Evolutionary conservation across 75 land plant species (phyloP), one percentile per base, ranked within the genome.

Genomic region (Cupressus sempervirens): DNA sequence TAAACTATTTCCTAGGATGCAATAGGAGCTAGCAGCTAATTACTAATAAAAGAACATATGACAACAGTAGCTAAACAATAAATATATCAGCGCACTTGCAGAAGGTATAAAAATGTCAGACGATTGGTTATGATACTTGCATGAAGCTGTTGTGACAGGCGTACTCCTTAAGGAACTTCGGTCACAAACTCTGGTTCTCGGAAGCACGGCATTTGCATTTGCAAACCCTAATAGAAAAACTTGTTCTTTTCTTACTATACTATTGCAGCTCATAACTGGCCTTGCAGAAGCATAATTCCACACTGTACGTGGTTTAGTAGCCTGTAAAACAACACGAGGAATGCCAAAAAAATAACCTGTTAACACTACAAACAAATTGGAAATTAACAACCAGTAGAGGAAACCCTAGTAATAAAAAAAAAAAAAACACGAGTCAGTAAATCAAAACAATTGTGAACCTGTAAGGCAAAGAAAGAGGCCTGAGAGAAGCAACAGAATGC

Each of bases 231-330:
- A 30, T 20, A 32, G 35, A 70, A 70, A 70, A 70, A 32, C 7
- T 0, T 32, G 30, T 70, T 70, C 74, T 11, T 70, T 70, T 70
- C 74, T 70, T 9, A 70, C 11, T 70, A 70, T 32, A 12, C 32
- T 30, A 11, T 70, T 70, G 35, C 11, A 70, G 74, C 74, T 70
- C 74, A 30, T 12, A 70, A 23, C 32, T 70, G 74, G 74, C 74
- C 35, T 70, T 70, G 74, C 74, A 70, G 74, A 70, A 70, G 35
- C 35, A 32, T 70, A 32, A 70, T 70, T 70, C 74, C 74, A 70
- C 14, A 70, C 74, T 30, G 32, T 70, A 10, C 35, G 13, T 70
- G 74, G 26, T 70, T 70, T 70, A 70, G 13, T 30, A 11, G 74
- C 74, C 74, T 70, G 74, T 30, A 32, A 70, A 65, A 65, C 23